phyloP scores from a whole-genome alignment of 805 yeast species.

The Blastobotrys attinorum region DNA sequence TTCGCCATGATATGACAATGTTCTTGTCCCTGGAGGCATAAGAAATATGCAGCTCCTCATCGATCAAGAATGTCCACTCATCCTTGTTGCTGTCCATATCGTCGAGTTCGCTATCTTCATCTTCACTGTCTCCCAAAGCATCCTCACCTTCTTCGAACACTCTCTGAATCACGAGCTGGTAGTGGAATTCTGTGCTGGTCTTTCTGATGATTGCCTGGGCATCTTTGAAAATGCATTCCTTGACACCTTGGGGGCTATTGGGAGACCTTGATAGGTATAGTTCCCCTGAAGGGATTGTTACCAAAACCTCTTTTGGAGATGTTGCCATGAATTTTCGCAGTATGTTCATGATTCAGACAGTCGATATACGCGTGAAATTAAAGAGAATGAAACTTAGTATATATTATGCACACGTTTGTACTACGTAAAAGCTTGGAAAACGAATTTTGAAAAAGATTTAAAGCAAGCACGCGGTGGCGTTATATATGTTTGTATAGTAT shows the following conservation, averaged over 20 bases:
- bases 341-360: slow-evolving; percentile 24
- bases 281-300: slow-evolving; percentile 71
- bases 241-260: slow-evolving; percentile 76
- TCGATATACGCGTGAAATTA: too few relatives aligned
- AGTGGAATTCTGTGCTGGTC: slow-evolving; percentile 56
- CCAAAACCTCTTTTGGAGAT: slow-evolving; percentile 42
- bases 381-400: too few relatives aligned
- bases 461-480: too few relatives aligned
- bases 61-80: slow-evolving; percentile 65
- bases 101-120: slow-evolving; percentile 36
- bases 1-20: slow-evolving; percentile 67
- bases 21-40: slow-evolving; percentile 47
- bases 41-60: slow-evolving; percentile 50
- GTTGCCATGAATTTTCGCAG: slow-evolving; percentile 17
- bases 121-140: slow-evolving; percentile 41
- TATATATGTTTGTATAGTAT: too few relatives aligned
- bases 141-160: slow-evolving; percentile 64
- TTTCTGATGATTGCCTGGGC: slow-evolving; percentile 67
- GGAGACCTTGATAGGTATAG: slow-evolving; percentile 66
- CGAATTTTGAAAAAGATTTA: too few relatives aligned
- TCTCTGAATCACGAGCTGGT: slow-evolving; percentile 63
- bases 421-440: too few relatives aligned
- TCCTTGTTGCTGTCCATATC: slow-evolving; percentile 42
- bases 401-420: too few relatives aligned
- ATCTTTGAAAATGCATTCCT: slow-evolving; percentile 65